Conservation (phyloP, 2,329 filamentous ascomycete genomes). For the Fusarium sp. region DNA sequence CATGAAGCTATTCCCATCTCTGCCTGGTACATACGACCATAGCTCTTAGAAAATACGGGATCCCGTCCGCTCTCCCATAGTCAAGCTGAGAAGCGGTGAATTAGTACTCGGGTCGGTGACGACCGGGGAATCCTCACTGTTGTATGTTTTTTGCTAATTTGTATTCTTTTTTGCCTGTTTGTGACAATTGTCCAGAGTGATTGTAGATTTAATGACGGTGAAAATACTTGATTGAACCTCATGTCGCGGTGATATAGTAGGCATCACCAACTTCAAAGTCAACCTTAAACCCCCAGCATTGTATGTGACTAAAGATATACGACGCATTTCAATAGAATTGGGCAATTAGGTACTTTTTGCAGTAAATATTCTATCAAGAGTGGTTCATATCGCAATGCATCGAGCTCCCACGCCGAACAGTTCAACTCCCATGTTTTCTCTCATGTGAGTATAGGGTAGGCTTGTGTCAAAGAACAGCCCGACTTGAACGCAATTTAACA, state of each 20-base stretch:
- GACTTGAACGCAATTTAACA: not conserved
- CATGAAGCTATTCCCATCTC: not conserved
- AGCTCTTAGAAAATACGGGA: conserved; percentile 2
- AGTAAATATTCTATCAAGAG: not conserved
- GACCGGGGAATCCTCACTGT: conserved; percentile 6
- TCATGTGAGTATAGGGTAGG: not conserved
- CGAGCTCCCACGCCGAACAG: not conserved
- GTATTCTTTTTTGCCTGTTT: not conserved
- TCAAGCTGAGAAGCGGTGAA: conserved; percentile 7
- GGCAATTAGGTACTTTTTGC: not conserved
- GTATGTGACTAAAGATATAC: not conserved
- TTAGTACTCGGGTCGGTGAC: conserved; percentile 6
- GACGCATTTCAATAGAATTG: not conserved
- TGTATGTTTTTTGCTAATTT: not conserved
- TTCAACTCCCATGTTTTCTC: not conserved
- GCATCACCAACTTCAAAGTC: not conserved
- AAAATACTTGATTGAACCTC: too few relatives aligned
- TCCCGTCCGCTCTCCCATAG: not conserved
- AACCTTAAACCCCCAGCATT: not conserved
- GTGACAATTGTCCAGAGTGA: rapidly evolving
- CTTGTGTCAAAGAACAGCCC: not conserved
- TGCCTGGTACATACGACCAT: not conserved
- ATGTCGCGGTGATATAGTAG: not conserved
- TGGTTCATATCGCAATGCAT: not conserved
- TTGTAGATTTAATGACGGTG: too few relatives aligned